Base-by-base conservation (phyloP, 495 filamentous ascomycete species). In the Patellaria atrata region DNA sequence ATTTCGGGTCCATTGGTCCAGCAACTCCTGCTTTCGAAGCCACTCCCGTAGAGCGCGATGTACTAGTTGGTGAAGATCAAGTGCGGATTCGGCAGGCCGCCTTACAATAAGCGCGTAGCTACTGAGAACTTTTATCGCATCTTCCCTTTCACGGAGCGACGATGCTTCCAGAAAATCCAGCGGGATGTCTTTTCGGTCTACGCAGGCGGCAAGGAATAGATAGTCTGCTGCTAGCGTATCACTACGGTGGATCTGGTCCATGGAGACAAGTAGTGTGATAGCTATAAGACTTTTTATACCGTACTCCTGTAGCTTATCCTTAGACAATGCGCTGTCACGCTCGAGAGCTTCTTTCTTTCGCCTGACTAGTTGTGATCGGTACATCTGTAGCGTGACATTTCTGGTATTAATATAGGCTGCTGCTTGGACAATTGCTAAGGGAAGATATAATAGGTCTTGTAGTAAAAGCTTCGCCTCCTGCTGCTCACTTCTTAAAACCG, bases 1-100 rank as follows among this genome's bases (percentile, higher is more conserved):
- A 27, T 35, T 49, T 27, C 20, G 4, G 20, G 34, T 40, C 36
- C 37, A 37, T 14, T 14, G 13, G 12, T 15, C 27, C 30, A 47
- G 35, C 20, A 16, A 10, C 12, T 43, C 47, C 24, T 43, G 25
- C 25, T 37, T 35, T 38, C 40, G 46, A 5, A 61, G 28, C 58
- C 56, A 61, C 33, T 48, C 51, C 24, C 54, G 30, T 0, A 45
- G 56, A 9, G 53, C 52, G 11, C 59, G 41, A 47, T 57, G 53
- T 18, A 63, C 55, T 1, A 63, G 50, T 30, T 48, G 51, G 37
- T 61, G 57, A 16, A 60, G 13, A 27, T 45, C 41, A 19, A 47
- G 21, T 12, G 42, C 35, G 23, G 27, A 16, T 12, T 33, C 25
- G 16, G 27, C 37, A 15, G 7, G 27, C 12, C 45, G 43, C 19